phyloP scores from a whole-genome alignment of 2,329 filamentous ascomycete genomes.

The Diaporthe helianthi region DNA sequence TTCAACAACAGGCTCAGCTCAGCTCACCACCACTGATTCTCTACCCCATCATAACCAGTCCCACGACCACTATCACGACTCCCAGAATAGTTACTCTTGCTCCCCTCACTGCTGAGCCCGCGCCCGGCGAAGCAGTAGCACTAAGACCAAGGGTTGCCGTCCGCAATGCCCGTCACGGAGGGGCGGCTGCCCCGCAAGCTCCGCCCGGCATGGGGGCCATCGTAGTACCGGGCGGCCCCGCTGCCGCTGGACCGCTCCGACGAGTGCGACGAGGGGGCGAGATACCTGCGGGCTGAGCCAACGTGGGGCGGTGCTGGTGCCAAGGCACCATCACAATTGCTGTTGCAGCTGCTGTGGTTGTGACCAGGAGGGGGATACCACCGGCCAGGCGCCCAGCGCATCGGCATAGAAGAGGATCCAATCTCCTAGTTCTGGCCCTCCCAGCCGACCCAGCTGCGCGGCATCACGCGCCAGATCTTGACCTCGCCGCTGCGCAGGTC shows the following conservation, averaged over 20 bases:
- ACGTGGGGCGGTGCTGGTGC: neutral
- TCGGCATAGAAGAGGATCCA: constrained; percentile 25
- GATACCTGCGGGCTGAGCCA: neutral
- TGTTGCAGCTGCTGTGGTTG: too few relatives aligned
- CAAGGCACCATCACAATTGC: neutral
- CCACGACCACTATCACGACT: neutral
- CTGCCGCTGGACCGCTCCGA: constrained; percentile 10
- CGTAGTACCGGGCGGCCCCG: neutral
- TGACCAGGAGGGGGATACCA: too few relatives aligned
- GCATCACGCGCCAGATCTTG: constrained; percentile 96
- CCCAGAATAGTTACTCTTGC: neutral
- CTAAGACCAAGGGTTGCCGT: constrained; percentile 27
- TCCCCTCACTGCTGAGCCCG: constrained; percentile 10
- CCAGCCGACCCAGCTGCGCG: constrained; percentile 92
- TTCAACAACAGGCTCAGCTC: neutral
- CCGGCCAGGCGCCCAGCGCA: neutral
- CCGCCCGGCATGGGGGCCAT: neutral
- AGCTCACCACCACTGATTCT: neutral
- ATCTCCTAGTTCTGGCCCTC: constrained; percentile 63
- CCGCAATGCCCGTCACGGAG: neutral
- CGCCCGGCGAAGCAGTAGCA: constrained; percentile 31
- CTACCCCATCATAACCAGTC: neutral
- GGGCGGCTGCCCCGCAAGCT: neutral
- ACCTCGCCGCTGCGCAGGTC: constrained; percentile 94
- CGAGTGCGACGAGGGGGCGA: neutral